phyloP scores from a whole-genome alignment of 352 stramenopile genomes.

The Phytopythium ostracodes region DNA sequence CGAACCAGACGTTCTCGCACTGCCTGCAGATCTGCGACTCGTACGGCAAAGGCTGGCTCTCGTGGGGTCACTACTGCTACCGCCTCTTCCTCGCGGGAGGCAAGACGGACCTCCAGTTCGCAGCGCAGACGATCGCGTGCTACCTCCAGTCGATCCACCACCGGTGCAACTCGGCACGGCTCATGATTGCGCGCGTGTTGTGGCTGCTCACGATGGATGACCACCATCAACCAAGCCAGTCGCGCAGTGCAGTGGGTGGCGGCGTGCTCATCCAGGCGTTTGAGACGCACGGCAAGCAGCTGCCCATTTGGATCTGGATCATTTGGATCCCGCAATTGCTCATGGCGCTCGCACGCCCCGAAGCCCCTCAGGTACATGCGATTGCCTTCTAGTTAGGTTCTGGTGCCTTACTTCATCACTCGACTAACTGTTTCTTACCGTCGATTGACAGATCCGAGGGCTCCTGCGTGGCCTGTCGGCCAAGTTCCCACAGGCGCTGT shows the following conservation, averaged over 20 bases:
- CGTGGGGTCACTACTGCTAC: slow-evolving; percentile 92
- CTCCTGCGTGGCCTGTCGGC: slow-evolving; percentile 77
- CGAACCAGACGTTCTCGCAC: slow-evolving; percentile 90
- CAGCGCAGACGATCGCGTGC: slow-evolving; percentile 90
- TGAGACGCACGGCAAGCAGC: slow-evolving; percentile 90
- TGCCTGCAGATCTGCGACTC: slow-evolving; percentile 90
- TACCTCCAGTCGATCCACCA: slow-evolving; percentile 93
- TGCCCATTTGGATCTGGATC: slow-evolving; percentile 99
- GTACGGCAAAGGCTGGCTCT: slow-evolving; percentile 94
- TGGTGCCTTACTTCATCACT: not conserved
- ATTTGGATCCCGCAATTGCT: slow-evolving; percentile 98
- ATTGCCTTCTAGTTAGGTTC: not conserved
- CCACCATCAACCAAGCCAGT: slow-evolving; percentile 13
- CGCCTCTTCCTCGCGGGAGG: slow-evolving; percentile 63
- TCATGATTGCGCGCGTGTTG: slow-evolving; percentile 90
- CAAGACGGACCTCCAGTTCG: slow-evolving; percentile 64
- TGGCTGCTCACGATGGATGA: slow-evolving; percentile 91
- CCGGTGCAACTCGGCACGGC: slow-evolving; percentile 80
- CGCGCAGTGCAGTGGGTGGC: slow-evolving; percentile 3
- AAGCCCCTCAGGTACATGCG: slow-evolving; percentile 79
- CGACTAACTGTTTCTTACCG: not conserved
- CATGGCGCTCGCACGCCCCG: slow-evolving; percentile 90
- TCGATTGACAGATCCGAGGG: slow-evolving; percentile 55
- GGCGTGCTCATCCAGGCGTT: slow-evolving; percentile 85
- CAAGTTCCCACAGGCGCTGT: slow-evolving; percentile 97